Percentiles rank a stretch among this genome's conserved stretches.
phyloP scores from a whole-genome alignment of 2,329 filamentous ascomycete species.

The Neonectria hederae region DNA sequence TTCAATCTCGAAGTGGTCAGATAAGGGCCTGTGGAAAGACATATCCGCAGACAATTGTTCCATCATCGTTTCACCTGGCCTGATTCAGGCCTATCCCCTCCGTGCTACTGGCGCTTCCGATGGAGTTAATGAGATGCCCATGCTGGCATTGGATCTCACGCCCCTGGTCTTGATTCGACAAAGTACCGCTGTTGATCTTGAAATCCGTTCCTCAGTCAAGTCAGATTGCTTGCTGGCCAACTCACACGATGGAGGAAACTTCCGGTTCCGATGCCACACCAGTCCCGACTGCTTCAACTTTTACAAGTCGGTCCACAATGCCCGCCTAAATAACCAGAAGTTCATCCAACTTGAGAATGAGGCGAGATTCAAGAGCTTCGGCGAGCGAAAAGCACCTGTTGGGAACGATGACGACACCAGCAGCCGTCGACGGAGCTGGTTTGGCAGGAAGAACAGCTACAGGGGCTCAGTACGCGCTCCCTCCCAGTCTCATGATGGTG shows the following conservation, averaged over 20 bases:
- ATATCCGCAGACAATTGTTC: conserved; percentile 62
- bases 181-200: conserved; percentile 92
- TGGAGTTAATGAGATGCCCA: conserved; percentile 53
- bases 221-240: conserved; percentile 73
- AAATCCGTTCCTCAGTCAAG: conserved; percentile 87
- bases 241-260: conserved; percentile 72
- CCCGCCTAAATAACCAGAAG: conserved; percentile 91
- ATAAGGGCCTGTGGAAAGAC: conserved; percentile 69
- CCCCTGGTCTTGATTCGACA: conserved; percentile 89
- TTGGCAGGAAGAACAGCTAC: conserved; percentile 72
- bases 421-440: conserved; percentile 64
- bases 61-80: conserved; percentile 65
- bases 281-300: conserved; percentile 81
- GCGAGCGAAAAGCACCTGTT: conserved; percentile 60
- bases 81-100: conserved; percentile 66
- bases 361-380: conserved; percentile 77
- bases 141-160: conserved; percentile 83
- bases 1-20: conserved; percentile 70
- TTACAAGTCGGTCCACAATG: conserved; percentile 86
- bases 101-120: conserved; percentile 43
- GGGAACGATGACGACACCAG: conserved; percentile 58
- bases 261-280: conserved; percentile 87
- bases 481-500: conserved; percentile 76
- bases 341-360: conserved; percentile 77
- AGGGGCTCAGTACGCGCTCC: conserved; percentile 69